Percentiles rank a stretch among this genome's conserved stretches.
Conservation (phyloP, 2,329 filamentous ascomycete genomes). For the Aureobasidium subglaciale region DNA sequence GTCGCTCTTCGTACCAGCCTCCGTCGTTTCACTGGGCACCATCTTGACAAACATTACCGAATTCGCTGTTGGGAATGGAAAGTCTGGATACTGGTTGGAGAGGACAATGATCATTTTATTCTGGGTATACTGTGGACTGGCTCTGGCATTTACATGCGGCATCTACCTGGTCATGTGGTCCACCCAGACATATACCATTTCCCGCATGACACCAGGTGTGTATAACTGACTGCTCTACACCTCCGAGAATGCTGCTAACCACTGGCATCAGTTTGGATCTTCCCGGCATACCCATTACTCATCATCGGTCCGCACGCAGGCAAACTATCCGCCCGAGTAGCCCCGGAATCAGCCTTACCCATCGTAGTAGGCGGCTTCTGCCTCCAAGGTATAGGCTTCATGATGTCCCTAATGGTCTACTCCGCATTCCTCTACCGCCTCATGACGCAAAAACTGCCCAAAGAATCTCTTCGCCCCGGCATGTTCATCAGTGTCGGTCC, state of each 20-base stretch:
- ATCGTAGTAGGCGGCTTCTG: conserved; percentile 54
- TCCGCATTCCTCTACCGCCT: conserved; percentile 77
- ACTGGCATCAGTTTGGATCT: conserved; percentile 66
- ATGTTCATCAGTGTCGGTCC: conserved; percentile 84
- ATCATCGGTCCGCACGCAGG: conserved; percentile 68
- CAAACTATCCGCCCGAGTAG: conserved; percentile 45
- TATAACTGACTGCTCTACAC: background rate
- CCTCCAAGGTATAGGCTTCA: conserved; percentile 58
- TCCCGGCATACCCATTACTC: conserved; percentile 74
- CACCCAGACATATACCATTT: conserved; percentile 62
- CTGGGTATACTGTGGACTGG: conserved; percentile 65
- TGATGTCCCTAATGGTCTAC: conserved; percentile 70
- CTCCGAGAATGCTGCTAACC: background rate
- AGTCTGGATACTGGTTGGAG: conserved; percentile 50
- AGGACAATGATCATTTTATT: conserved; percentile 59
- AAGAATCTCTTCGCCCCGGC: conserved; percentile 67
- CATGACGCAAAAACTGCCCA: conserved; percentile 80
- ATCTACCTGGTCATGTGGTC: conserved; percentile 70
- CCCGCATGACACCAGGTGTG: conserved; percentile 59
- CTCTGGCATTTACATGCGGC: conserved; percentile 59
- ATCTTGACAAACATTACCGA: conserved; percentile 63
- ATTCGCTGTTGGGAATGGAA: conserved; percentile 50
- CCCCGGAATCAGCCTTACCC: conserved; percentile 39
- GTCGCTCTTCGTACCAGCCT: conserved; percentile 67
- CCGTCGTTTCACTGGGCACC: conserved; percentile 58